Conservation (phyloP, 352 stramenopile species). For the Aphanomyces euteiches region DNA sequence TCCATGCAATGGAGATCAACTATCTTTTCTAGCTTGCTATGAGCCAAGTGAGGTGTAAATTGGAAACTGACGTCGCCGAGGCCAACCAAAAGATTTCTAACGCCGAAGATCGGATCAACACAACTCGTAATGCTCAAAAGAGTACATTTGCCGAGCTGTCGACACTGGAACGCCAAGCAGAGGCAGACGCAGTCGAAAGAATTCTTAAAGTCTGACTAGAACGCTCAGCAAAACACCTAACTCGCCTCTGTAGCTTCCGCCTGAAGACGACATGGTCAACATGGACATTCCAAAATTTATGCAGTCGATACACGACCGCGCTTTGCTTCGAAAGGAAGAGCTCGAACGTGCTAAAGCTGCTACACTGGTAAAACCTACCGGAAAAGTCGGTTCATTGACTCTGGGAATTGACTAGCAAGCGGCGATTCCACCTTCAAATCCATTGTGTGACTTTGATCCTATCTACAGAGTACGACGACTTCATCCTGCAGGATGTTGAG, state of each 20-base stretch:
- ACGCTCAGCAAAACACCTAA: background rate
- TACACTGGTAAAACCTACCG: too few relatives aligned
- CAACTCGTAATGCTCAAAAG: slow-evolving; percentile 48
- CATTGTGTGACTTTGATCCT: too few relatives aligned
- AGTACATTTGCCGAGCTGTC: slow-evolving; percentile 49
- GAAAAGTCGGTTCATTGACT: too few relatives aligned
- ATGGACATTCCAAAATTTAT: slow-evolving; percentile 62
- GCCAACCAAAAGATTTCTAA: slow-evolving; percentile 41
- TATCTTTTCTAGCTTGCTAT: slow-evolving; percentile 39
- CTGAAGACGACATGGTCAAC: slow-evolving; percentile 51
- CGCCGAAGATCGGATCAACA: slow-evolving; percentile 47
- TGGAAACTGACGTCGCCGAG: slow-evolving; percentile 57
- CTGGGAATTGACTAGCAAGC: too few relatives aligned
- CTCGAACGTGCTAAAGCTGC: too few relatives aligned
- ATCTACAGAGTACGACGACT: slow-evolving; percentile 28
- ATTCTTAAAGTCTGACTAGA: slow-evolving; percentile 35
- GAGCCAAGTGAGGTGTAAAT: slow-evolving; percentile 53
- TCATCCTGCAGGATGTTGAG: slow-evolving; percentile 4
- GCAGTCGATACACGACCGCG: slow-evolving; percentile 47
- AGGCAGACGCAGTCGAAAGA: slow-evolving; percentile 52
- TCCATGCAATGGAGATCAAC: background rate
- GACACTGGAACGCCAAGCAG: slow-evolving; percentile 53
- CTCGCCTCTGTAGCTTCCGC: slow-evolving; percentile 38
- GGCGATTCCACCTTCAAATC: too few relatives aligned
- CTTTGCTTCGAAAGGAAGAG: slow-evolving; percentile 22